Conservation (phyloP, 2,329 filamentous ascomycete species). For the Pseudogymnoascus sp. region DNA sequence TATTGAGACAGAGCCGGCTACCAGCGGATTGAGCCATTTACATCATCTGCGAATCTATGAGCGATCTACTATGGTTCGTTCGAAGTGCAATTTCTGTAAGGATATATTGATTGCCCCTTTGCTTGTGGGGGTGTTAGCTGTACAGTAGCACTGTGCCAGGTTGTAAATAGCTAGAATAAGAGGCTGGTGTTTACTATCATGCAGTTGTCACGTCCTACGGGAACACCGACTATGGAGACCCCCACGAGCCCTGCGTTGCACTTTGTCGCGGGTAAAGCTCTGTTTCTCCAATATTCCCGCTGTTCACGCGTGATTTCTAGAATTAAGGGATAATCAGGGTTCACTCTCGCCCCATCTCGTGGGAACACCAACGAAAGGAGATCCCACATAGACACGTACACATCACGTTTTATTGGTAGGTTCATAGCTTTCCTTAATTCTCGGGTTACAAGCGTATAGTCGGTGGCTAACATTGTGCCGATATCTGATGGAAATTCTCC, state of each 20-base stretch:
- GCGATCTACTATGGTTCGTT: not conserved
- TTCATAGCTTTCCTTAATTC: not conserved
- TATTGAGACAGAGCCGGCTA: conserved; percentile 2
- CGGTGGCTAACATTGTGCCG: not conserved
- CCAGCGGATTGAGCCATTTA: conserved; percentile 3
- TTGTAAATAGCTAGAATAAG: not conserved
- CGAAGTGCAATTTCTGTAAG: not conserved
- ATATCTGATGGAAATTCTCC: not conserved
- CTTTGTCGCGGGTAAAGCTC: not conserved
- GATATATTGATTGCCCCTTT: not conserved
- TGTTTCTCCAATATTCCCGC: not conserved
- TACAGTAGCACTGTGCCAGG: not conserved
- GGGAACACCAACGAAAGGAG: not conserved
- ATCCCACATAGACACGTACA: not conserved
- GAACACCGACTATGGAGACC: not conserved
- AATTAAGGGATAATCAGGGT: not conserved
- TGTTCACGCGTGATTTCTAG: not conserved
- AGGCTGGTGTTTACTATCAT: not conserved
- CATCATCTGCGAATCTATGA: not conserved
- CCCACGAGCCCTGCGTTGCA: not conserved
- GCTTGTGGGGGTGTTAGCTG: not conserved
- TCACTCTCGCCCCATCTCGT: not conserved
- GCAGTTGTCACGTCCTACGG: not conserved
- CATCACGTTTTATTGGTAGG: not conserved
- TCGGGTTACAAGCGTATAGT: not conserved